These are phyloP conservation scores for Sordaria brevicollis DNA, from an alignment of 495 filamentous ascomycete genomes.

Conservation along the genomic window DNA sequence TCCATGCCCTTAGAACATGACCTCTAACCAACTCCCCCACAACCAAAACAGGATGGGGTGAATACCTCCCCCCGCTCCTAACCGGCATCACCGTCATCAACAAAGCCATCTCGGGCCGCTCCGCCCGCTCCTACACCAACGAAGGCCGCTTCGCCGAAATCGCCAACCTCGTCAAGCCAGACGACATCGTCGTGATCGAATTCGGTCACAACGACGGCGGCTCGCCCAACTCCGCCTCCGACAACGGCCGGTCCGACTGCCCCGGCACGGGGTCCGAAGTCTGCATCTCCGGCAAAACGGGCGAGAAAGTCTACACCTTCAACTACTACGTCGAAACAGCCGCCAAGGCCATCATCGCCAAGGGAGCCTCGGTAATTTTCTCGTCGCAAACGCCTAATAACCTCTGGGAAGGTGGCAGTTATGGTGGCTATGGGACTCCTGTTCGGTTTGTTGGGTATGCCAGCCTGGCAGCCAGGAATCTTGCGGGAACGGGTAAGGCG, in stretches of 20 bases:
- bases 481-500: conserved; percentile 20
- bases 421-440: conserved; percentile 21
- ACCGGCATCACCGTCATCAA: conserved; percentile 38
- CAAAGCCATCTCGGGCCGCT: conserved; percentile 48
- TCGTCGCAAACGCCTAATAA: conserved; percentile 54
- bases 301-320: conserved; percentile 47
- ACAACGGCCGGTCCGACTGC: conserved; percentile 54
- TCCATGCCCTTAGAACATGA: no score
- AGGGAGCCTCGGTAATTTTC: conserved; percentile 55
- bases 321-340: conserved; percentile 30
- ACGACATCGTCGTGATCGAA: conserved; percentile 51
- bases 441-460: conserved; percentile 50
- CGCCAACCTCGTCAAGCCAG: conserved; percentile 32
- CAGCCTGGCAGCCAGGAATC: conserved; percentile 34
- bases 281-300: conserved; percentile 38
- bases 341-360: conserved; percentile 45
- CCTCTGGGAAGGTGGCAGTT: conserved; percentile 47
- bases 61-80: conserved; percentile 42
- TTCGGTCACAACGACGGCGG: conserved; percentile 61
- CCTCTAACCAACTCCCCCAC: conserved; percentile 11
- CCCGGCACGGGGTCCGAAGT: conserved; percentile 43
- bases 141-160: conserved; percentile 50
- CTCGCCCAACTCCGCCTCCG: conserved; percentile 36
- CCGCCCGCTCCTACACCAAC: conserved; percentile 49
- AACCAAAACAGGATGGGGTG: conserved; percentile 46